phyloP scores from a whole-genome alignment of 306 rosid species.

The Sphenostylis stenocarpa region DNA sequence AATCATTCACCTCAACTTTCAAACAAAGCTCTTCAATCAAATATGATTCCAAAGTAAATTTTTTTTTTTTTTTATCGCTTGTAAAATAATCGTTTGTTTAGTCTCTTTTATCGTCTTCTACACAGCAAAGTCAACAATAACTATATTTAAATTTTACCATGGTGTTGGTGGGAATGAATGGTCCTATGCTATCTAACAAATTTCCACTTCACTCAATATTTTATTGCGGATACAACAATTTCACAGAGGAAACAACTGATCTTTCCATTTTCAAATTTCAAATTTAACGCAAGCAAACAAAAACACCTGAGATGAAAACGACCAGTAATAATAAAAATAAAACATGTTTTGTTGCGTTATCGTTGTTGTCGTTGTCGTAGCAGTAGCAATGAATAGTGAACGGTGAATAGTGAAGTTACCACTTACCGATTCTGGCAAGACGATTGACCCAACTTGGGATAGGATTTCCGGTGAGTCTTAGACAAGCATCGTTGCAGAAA shows the following conservation, averaged over 20 bases:
- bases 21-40: too few relatives aligned
- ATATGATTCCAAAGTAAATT: not conserved
- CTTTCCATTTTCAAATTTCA: not conserved
- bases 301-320: not conserved
- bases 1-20: not conserved
- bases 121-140: not conserved
- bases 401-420: not conserved
- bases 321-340: not conserved
- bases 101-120: too few relatives aligned
- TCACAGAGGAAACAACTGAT: not conserved
- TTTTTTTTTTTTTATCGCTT: not conserved
- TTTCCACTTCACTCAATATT: not conserved
- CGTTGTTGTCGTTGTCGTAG: not conserved
- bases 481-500: conserved; percentile 74
- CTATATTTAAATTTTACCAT: not conserved
- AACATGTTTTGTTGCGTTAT: not conserved
- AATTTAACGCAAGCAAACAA: not conserved
- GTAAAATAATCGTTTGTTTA: not conserved
- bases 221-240: not conserved
- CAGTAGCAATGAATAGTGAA: not conserved
- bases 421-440: conserved; percentile 82
- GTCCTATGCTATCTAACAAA: not conserved
- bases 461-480: conserved; percentile 72
- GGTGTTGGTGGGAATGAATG: not conserved
- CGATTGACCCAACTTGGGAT: conserved; percentile 96